Percentiles rank a stretch among this genome's conserved stretches.
Evolutionary conservation across 2,329 filamentous ascomycete genomes (phyloP).

Genomic region (Tolypocladium sp.): DNA sequence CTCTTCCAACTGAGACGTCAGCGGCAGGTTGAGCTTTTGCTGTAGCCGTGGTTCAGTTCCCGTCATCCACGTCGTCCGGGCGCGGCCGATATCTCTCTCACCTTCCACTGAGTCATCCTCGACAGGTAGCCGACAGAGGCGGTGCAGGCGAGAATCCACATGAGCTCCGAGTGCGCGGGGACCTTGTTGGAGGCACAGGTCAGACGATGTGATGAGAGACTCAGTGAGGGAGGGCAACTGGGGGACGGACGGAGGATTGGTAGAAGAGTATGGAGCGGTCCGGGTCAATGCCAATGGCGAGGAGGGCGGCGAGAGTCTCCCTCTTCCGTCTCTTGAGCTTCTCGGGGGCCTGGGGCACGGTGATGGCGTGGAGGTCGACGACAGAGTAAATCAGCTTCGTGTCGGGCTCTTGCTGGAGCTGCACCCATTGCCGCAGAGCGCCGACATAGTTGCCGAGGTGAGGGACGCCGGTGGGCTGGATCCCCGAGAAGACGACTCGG

Average conservation of each 20-base stretch:
- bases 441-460: constrained; percentile 95
- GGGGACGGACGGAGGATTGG: constrained; percentile 58
- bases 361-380: constrained; percentile 92
- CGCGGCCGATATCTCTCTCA: constrained; percentile 19
- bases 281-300: constrained; percentile 79
- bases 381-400: constrained; percentile 72
- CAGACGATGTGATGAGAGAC: background rate
- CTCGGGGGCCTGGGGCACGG: constrained; percentile 56
- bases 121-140: constrained; percentile 90
- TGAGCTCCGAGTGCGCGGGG: constrained; percentile 74
- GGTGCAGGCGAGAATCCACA: constrained; percentile 93
- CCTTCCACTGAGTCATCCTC: constrained; percentile 99
- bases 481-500: constrained; percentile 79
- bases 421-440: constrained; percentile 78
- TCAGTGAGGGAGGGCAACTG: too few relatives aligned
- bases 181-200: constrained; percentile 36
- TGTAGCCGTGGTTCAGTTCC: constrained; percentile 20
- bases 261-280: constrained; percentile 71
- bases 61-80: background rate
- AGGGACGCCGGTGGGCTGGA: constrained; percentile 90
- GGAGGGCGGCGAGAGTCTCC: constrained; percentile 68
- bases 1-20: constrained; percentile 49
- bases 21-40: constrained; percentile 63
- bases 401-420: constrained; percentile 55
- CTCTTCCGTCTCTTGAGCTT: constrained; percentile 56